A percentile compares a stretch with the other conserved stretches of the same genome.
Conservation (phyloP, 805 yeast genomes). For the Candida oleophila region DNA sequence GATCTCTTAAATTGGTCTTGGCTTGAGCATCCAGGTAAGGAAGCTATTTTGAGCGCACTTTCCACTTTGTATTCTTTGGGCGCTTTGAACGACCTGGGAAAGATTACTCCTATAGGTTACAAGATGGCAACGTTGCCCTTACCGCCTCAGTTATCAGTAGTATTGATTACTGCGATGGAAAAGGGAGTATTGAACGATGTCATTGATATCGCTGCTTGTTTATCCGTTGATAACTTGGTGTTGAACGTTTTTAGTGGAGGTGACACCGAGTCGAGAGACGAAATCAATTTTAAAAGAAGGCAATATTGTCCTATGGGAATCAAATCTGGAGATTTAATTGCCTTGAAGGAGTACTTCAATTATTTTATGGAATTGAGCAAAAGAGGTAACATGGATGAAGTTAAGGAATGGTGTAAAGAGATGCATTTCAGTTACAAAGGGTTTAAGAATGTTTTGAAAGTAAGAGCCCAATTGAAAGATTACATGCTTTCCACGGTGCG, state of each 20-base stretch:
- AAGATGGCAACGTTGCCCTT: constrained; percentile 88
- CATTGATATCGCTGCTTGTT: constrained; percentile 86
- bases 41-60: constrained; percentile 72
- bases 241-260: constrained; percentile 60
- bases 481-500: constrained; percentile 58
- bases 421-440: constrained; percentile 76
- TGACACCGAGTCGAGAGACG: constrained; percentile 75
- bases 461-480: constrained; percentile 70
- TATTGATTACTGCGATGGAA: constrained; percentile 68
- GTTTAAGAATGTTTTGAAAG: constrained; percentile 70
- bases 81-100: constrained; percentile 76
- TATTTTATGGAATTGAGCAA: constrained; percentile 37
- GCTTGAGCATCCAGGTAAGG: constrained; percentile 87
- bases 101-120: constrained; percentile 75
- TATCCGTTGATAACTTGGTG: constrained; percentile 87
- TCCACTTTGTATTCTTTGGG: constrained; percentile 73
- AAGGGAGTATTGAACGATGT: constrained; percentile 61
- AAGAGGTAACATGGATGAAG: constrained; percentile 47
- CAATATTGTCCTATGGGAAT: constrained; percentile 70
- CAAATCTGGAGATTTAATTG: constrained; percentile 76
- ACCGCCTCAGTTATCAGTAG: constrained; percentile 89
- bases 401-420: constrained; percentile 80
- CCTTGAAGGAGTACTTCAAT: constrained; percentile 76
- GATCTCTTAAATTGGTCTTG: constrained; percentile 87
- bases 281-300: constrained; percentile 71